A percentile compares a stretch with the other conserved stretches of the same genome.
These are phyloP conservation scores for Hordeum pubiflorum DNA, from an alignment of 202 grass and related monocot species.

Conservation along the genomic window DNA sequence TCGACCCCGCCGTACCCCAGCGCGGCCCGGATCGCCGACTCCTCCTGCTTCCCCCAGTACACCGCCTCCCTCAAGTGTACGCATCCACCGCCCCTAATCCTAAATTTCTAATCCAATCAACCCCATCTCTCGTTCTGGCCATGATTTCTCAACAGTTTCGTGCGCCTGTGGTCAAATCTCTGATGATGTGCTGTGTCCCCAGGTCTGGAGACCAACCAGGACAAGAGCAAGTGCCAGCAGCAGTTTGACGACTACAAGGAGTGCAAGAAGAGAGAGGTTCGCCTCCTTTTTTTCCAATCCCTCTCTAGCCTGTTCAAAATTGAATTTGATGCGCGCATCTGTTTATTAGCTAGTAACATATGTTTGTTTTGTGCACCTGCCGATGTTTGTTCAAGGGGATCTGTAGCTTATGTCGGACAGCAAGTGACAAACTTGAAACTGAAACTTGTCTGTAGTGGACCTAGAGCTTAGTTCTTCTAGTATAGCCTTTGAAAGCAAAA, in stretches of 20 bases:
- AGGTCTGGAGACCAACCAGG: conserved; percentile 66
- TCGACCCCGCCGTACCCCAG: conserved; percentile 45
- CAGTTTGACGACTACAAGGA: conserved; percentile 90
- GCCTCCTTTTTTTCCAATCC: background rate
- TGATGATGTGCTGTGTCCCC: conserved; percentile 1
- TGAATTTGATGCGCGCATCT: background rate
- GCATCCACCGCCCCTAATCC: background rate
- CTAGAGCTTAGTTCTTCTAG: background rate
- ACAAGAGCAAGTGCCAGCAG: conserved; percentile 91
- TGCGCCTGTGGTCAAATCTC: background rate
- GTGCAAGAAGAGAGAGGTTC: conserved; percentile 96
- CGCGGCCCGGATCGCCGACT: conserved; percentile 63
- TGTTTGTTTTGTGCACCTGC: background rate
- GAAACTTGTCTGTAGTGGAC: background rate
- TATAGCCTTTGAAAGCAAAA: background rate
- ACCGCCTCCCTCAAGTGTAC: conserved; percentile 86
- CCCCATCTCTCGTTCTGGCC: background rate
- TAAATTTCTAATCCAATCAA: background rate
- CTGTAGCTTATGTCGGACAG: background rate
- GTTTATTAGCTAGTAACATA: background rate
- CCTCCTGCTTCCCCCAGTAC: conserved; percentile 73
- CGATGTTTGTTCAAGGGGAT: background rate
- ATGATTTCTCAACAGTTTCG: background rate
- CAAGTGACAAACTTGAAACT: background rate
- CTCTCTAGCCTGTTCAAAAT: background rate